Evolutionary conservation across 2,329 filamentous ascomycete species (phyloP), one percentile per base, ranked within the genome.

Genomic region (Fusarium nematophilum): DNA sequence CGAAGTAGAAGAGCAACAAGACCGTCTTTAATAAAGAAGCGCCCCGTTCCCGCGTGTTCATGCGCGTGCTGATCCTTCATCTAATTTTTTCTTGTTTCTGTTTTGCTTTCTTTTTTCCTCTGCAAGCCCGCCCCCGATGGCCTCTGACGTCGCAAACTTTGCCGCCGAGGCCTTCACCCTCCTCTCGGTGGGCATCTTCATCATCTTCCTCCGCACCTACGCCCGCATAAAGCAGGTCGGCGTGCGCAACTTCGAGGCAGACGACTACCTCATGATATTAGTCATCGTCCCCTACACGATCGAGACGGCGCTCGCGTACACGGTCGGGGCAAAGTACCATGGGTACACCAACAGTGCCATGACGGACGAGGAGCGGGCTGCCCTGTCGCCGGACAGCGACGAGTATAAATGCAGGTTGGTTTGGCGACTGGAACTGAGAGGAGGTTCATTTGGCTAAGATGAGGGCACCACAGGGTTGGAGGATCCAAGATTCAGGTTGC

Each of bases 401-500:
- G 80, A 83, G 63, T 81, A 74, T 51, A 57, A 48, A 6, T 59
- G 14, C 44, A 69, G 66, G 68, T 70, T 37, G 13, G 62, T 61
- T 10, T 11, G 23, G 26, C 23, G 2, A 6, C 10, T 13, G 31
- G 13, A 6, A 13, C 29, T 11, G 7, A 4, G 6, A 14, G 4
- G 14, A 2, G 21, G 9, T 2, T 3, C 7, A 3, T 9, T 38
- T n/a, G 6, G 31, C 51, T 65, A 47, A 62, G 47, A 50, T 23
- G 17, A 44, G 9, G 23, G 18, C 15, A 18, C 10, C 76, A 34
- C 72, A 65, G 82, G 13, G 76, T 83, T 10, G 76, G 75, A 6
- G 83, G 83, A 0, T 83, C 81, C 10, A 84, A 84, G 67, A 79
- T 80, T 1, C 82, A 85, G 50, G 68, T 86, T 9, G 68, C 80